Conservation (phyloP, 805 yeast genomes). For the Candida ponderosae region DNA sequence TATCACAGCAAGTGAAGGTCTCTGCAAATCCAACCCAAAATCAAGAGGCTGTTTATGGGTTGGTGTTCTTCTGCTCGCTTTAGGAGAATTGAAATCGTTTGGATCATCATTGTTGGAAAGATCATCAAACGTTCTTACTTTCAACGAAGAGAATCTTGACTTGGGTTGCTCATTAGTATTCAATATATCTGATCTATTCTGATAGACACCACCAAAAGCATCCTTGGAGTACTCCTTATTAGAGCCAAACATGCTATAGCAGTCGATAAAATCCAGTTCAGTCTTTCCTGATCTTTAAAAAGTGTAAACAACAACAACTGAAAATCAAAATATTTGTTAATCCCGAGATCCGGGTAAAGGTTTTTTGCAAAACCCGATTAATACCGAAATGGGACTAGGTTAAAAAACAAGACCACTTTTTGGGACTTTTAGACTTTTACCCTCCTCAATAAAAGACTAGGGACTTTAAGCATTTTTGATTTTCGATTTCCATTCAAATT, state of each 20-base stretch:
- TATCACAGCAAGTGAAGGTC: slow-evolving; percentile 14
- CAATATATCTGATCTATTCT: slow-evolving; percentile 16
- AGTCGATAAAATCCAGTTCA: too few species aligned
- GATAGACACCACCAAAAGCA: slow-evolving; percentile 16
- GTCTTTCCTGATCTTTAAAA: too few species aligned
- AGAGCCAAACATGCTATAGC: not conserved
- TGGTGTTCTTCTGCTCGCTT: slow-evolving; percentile 20
- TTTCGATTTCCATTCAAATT: too few species aligned
- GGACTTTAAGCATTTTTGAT: too few species aligned
- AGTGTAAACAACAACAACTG: too few species aligned
- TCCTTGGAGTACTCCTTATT: slow-evolving; percentile 14
- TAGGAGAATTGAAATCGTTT: slow-evolving; percentile 6
- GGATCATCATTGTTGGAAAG: slow-evolving; percentile 2
- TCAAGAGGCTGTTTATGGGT: slow-evolving; percentile 14
- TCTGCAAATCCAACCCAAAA: slow-evolving; percentile 10
- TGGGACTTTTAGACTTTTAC: too few species aligned
- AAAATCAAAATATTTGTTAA: too few species aligned
- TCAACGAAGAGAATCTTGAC: slow-evolving; percentile 16
- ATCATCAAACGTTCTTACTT: slow-evolving; percentile 11
- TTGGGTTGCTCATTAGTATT: slow-evolving; percentile 9
- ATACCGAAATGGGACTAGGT: too few species aligned
- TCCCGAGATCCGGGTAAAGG: too few species aligned
- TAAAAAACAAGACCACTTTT: too few species aligned
- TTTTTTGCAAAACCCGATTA: too few species aligned
- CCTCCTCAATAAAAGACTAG: too few species aligned